phyloP scores from a whole-genome alignment of 1,139 yeast genomes.

The Yamadazyma diddensiae region DNA sequence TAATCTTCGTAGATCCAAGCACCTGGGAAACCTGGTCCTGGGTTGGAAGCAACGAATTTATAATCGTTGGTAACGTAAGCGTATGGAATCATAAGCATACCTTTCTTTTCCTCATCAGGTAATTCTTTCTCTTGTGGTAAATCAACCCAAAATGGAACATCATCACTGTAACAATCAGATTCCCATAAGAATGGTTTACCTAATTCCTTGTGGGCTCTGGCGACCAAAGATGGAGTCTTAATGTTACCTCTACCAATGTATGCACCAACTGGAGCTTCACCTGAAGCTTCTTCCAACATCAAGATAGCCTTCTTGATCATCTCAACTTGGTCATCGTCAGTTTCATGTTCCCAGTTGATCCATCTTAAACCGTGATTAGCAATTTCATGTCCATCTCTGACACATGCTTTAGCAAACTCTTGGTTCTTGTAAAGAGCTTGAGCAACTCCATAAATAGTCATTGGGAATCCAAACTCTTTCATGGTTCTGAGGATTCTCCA shows the following conservation, averaged over 20 bases:
- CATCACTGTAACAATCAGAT: conserved; percentile 31
- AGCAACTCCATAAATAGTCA: conserved; percentile 15
- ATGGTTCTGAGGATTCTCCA: conserved; percentile 15
- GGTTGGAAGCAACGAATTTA: conserved; percentile 22
- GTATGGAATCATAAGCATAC: conserved; percentile 33
- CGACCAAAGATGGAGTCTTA: conserved; percentile 26
- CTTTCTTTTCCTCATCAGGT: conserved; percentile 21
- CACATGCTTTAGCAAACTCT: conserved; percentile 15
- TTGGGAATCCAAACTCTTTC: conserved; percentile 14
- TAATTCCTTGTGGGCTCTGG: conserved; percentile 27
- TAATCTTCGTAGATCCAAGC: conserved; percentile 16
- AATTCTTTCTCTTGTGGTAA: conserved; percentile 18
- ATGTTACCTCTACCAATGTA: conserved; percentile 30
- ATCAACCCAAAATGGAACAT: conserved; percentile 32
- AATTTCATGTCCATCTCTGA: conserved; percentile 16
- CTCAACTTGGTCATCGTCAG: conserved; percentile 27
- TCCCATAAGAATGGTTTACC: conserved; percentile 28
- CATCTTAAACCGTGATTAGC: conserved; percentile 16
- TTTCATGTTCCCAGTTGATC: conserved; percentile 11
- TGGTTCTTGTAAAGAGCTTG: conserved; percentile 14
- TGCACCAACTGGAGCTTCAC: conserved; percentile 31
- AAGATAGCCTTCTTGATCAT: conserved; percentile 24
- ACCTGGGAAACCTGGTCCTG: conserved; percentile 21
- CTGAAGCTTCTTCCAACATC: conserved; percentile 23
- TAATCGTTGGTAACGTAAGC: conserved; percentile 30